Percentiles rank a stretch among this genome's conserved stretches.
Evolutionary conservation across 208 protist species (phyloP).

Genomic region (Herpetomonas tarakana): DNA sequence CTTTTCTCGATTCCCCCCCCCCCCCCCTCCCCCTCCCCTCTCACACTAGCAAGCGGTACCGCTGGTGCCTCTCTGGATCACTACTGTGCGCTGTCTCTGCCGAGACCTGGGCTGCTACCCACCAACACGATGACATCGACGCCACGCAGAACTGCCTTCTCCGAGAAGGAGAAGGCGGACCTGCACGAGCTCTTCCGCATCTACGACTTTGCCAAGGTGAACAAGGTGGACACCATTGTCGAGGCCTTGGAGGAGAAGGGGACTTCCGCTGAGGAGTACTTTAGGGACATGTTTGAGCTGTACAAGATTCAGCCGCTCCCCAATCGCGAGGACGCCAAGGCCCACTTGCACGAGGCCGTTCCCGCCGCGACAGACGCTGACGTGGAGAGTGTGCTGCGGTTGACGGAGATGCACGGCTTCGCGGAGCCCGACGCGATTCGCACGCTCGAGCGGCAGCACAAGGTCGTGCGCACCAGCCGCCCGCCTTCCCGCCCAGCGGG

Average conservation of each 20-base stretch:
- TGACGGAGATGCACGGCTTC: conserved; percentile 39
- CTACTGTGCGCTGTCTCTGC: no score
- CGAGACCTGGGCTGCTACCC: no score
- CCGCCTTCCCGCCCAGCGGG: background rate
- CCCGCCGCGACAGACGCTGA: conserved; percentile 32
- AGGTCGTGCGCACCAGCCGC: background rate
- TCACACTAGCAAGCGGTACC: no score
- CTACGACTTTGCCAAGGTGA: conserved; percentile 48
- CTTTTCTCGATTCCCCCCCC: background rate
- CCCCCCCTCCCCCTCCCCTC: no score
- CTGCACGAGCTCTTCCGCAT: conserved; percentile 50
- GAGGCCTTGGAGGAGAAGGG: conserved; percentile 15
- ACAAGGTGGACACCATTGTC: conserved; percentile 25
- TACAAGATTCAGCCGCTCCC: conserved; percentile 31
- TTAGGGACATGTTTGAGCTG: conserved; percentile 38
- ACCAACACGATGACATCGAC: no score
- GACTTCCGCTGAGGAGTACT: conserved; percentile 18
- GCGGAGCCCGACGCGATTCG: conserved; percentile 33
- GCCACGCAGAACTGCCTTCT: no score
- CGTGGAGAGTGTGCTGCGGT: conserved; percentile 32
- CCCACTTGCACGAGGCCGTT: conserved; percentile 24
- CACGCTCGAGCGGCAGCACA: conserved; percentile 22
- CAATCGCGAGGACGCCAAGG: conserved; percentile 27
- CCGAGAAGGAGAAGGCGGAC: conserved; percentile 36
- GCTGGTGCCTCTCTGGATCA: no score